Evolutionary conservation across 208 protist genomes (phyloP).

Genomic region (Trypanosoma grayi): DNA sequence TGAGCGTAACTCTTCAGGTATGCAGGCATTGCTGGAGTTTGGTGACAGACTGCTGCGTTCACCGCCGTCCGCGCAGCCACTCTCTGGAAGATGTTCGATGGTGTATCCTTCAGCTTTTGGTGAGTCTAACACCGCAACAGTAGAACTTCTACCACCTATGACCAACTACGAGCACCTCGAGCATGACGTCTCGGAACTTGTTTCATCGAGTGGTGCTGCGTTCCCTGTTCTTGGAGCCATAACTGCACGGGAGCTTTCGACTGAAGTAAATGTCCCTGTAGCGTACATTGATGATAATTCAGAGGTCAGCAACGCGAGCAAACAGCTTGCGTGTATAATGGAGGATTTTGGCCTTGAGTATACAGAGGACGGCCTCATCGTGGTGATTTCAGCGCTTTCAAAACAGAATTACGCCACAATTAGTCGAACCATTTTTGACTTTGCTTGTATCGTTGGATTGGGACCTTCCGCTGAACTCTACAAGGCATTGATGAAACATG

Average conservation of each 20-base stretch:
- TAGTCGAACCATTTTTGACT: slow-evolving; percentile 71
- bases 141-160: not conserved
- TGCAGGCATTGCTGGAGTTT: slow-evolving; percentile 68
- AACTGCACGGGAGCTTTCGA: slow-evolving; percentile 47
- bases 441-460: slow-evolving; percentile 58
- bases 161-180: slow-evolving; percentile 52
- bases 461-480: slow-evolving; percentile 78
- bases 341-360: slow-evolving; percentile 65
- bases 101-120: slow-evolving; percentile 30
- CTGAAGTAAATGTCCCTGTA: slow-evolving; percentile 54
- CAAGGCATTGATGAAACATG: slow-evolving; percentile 79
- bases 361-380: slow-evolving; percentile 77
- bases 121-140: not conserved
- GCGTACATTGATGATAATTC: slow-evolving; percentile 87
- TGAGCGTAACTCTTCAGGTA: slow-evolving; percentile 45
- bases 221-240: not conserved
- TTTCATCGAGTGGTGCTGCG: not conserved
- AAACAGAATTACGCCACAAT: slow-evolving; percentile 56
- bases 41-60: slow-evolving; percentile 41
- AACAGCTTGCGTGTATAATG: slow-evolving; percentile 65
- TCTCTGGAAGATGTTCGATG: slow-evolving; percentile 40
- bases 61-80: slow-evolving; percentile 29
- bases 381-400: slow-evolving; percentile 66
- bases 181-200: slow-evolving; percentile 24
- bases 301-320: slow-evolving; percentile 71